Base-by-base conservation (phyloP, 2,329 filamentous ascomycete species). In the Colletotrichum sansevieriae region DNA sequence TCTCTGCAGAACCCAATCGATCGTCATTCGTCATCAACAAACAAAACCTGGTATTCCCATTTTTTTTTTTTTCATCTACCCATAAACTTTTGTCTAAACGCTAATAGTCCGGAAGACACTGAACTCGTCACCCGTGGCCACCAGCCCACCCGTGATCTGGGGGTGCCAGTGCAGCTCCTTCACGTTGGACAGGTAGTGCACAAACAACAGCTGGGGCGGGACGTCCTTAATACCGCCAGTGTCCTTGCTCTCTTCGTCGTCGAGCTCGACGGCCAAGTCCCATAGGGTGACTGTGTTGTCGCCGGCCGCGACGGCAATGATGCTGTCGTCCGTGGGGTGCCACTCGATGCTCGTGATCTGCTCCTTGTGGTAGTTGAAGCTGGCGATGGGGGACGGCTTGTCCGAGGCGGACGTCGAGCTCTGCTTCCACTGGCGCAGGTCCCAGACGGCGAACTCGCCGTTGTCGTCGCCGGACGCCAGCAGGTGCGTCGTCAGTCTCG, bases 161-260 rank as follows among this genome's bases (percentile, higher is more conserved):
- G 92, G 92, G 82, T 98, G 95, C 95, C 96, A 99, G 82, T 99
- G 96, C 43, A 95, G 83, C 82, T 99, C 96, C 87, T 98, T 98
- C 65, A 94, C 94, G 74, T 93, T 91, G 75, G 97, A 92, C 84
- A 97, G 94, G 78, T 97, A 98, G 82, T 99, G 96, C 76, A 98
- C 94, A 80, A 99, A 99, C 72, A 99, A 84, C 74, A 99, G 82
- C 81, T 99, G 96, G 4, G 96, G 94, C 67, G 96, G 96, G 71
- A 98, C 94, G 71, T 97, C 95, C 76, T 93, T 90, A 46, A 95
- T 90, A 61, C 93, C 94, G 0, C 91, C 94, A 4, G 92, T 95
- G 76, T 97, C 93, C 78, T 90, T 93, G 82, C 92, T 97, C 85
- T 98, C 96, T 81, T 99, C 96, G 77, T 98, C 96, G 75, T 99